phyloP scores from a whole-genome alignment of 2,329 filamentous ascomycete species.

The Botryotinia convoluta region DNA sequence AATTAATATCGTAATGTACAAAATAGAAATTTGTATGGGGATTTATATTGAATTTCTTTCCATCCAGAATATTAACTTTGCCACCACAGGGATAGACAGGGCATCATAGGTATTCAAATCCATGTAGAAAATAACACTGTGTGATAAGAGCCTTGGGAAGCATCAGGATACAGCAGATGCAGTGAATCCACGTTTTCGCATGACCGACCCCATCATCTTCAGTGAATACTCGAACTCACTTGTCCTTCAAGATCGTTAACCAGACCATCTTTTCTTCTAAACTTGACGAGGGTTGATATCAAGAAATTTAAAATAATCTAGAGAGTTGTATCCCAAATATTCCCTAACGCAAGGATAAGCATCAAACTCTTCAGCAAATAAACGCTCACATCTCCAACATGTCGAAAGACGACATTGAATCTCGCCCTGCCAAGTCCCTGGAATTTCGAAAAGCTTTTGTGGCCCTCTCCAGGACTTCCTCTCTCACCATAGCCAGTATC shows the following conservation, averaged over 20 bases:
- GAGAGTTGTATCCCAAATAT: fast-evolving
- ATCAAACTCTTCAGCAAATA: not conserved
- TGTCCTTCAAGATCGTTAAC: fast-evolving
- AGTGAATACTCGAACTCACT: not conserved
- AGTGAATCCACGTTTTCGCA: not conserved
- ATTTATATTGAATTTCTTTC: too few species aligned
- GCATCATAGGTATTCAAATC: not conserved
- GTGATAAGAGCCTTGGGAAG: too few species aligned
- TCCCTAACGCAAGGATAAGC: not conserved
- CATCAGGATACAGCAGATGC: not conserved
- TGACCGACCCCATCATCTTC: not conserved
- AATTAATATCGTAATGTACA: too few species aligned
- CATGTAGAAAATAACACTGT: not conserved
- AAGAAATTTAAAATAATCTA: not conserved
- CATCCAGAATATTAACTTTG: too few species aligned
- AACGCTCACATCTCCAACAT: not conserved
- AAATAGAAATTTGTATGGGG: too few species aligned
- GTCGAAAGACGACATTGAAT: not conserved
- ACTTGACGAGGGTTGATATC: not conserved
- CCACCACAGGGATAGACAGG: too few species aligned
- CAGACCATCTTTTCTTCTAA: fast-evolving
- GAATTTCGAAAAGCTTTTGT: not conserved
- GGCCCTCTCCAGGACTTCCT: not conserved
- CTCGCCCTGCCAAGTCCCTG: fast-evolving
- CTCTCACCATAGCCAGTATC: not conserved